Conservation (phyloP, 2,329 filamentous ascomycete species). For the Cucurbitaria berberidis region DNA sequence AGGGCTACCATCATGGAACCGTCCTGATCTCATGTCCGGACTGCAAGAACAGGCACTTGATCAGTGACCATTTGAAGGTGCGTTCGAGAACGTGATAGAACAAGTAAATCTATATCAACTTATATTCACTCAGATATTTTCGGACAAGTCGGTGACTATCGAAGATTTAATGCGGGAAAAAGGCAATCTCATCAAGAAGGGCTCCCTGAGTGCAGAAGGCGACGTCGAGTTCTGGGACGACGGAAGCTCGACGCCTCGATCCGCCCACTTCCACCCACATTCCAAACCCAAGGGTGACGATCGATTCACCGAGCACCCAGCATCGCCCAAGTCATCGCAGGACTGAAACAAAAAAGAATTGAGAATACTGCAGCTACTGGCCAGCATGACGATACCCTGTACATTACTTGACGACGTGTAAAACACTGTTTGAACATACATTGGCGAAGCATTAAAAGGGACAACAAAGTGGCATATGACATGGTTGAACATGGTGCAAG, state of each 20-base stretch:
- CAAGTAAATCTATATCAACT: background rate
- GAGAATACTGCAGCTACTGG: slow-evolving; percentile 1
- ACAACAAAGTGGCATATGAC: too few species aligned
- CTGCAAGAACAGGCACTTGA: slow-evolving; percentile 88
- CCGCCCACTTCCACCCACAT: slow-evolving; percentile 42
- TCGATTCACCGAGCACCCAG: slow-evolving; percentile 25
- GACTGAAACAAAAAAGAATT: slow-evolving; percentile 7
- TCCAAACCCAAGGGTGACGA: slow-evolving; percentile 33
- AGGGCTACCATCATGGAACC: slow-evolving; percentile 91
- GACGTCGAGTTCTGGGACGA: slow-evolving; percentile 94
- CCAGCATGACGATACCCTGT: slow-evolving; percentile 13
- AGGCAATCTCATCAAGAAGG: slow-evolving; percentile 75
- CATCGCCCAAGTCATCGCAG: slow-evolving; percentile 15
- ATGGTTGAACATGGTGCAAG: too few species aligned
- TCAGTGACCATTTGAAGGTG: slow-evolving; percentile 83
- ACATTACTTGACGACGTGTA: slow-evolving; percentile 9
- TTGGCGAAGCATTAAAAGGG: background rate
- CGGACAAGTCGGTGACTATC: slow-evolving; percentile 71
- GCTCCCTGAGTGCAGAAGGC: slow-evolving; percentile 75
- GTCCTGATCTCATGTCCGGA: slow-evolving; percentile 86
- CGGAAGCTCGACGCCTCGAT: slow-evolving; percentile 53
- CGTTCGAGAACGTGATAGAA: too few species aligned
- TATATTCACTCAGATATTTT: slow-evolving; percentile 66
- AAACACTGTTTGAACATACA: background rate
- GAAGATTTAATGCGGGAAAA: slow-evolving; percentile 79